phyloP scores from a whole-genome alignment of 441 rosid genomes.

The Mallotus repandus region DNA sequence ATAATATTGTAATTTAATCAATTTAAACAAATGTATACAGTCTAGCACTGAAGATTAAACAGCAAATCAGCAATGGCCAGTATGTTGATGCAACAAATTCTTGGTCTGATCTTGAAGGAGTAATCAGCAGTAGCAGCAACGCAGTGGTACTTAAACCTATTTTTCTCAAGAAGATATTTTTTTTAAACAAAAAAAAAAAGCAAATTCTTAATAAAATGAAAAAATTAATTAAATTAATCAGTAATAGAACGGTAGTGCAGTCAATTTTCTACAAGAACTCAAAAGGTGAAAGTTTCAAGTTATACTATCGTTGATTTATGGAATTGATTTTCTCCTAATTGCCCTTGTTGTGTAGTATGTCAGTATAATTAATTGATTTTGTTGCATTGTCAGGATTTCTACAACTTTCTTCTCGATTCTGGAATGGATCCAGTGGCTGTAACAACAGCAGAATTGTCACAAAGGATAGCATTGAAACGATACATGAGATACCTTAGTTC shows the following conservation, averaged over 20 bases:
- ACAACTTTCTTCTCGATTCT: conserved; percentile 68
- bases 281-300: no score
- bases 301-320: no score
- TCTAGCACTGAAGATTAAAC: conserved; percentile 54
- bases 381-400: conserved; percentile 59
- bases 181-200: no score
- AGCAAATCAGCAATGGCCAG: conserved; percentile 48
- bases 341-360: no score
- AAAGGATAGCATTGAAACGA: conserved; percentile 34
- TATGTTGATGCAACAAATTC: conserved; percentile 53
- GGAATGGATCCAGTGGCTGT: conserved; percentile 51
- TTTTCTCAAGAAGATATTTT: background rate
- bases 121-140: conserved; percentile 42
- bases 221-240: no score
- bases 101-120: conserved; percentile 56
- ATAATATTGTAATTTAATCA: background rate
- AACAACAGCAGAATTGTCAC: conserved; percentile 30
- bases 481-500: conserved; percentile 57
- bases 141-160: conserved; percentile 48
- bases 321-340: no score
- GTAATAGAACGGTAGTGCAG: no score
- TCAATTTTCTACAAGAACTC: no score
- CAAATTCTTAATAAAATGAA: no score
- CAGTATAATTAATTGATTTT: no score
- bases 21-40: conserved; percentile 28